Evolutionary conservation across 306 rosid genomes (phyloP).

Genomic region (Canavalia gladiata): DNA sequence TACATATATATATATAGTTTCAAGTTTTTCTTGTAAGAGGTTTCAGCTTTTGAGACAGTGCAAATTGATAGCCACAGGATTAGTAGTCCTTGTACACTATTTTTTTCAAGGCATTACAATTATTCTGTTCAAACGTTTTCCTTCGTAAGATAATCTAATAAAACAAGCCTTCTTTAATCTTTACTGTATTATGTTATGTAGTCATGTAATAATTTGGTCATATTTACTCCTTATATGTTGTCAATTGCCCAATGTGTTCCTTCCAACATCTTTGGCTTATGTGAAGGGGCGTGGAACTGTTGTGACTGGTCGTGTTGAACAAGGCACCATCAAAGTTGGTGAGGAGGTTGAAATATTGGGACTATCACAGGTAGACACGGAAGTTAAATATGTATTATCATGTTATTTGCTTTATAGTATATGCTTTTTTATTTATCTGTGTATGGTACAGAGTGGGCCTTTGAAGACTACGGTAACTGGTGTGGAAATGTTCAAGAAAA

Average conservation of each 20-base stretch:
- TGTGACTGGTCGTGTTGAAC: constrained; percentile 94
- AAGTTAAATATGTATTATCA: constrained; percentile 8
- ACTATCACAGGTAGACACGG: constrained; percentile 63
- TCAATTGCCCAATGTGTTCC: constrained; percentile 2
- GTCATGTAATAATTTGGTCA: constrained; percentile 6
- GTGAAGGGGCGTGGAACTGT: constrained; percentile 96
- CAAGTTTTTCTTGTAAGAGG: neutral
- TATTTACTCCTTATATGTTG: constrained; percentile 4
- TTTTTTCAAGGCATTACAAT: neutral
- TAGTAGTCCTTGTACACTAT: neutral
- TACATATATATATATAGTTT: too few species aligned
- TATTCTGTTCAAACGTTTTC: neutral
- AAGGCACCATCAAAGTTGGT: constrained; percentile 87
- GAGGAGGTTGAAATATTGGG: constrained; percentile 96
- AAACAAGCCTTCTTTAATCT: neutral
- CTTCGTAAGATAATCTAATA: constrained; percentile 1
- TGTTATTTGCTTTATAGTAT: constrained; percentile 39
- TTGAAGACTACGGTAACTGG: constrained; percentile 86
- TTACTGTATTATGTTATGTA: neutral
- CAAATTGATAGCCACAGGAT: neutral
- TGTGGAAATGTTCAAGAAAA: constrained; percentile 91
- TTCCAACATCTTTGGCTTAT: constrained; percentile 16
- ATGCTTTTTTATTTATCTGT: constrained; percentile 42
- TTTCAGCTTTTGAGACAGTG: neutral
- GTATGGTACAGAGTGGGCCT: constrained; percentile 64